Base-by-base conservation (phyloP, 352 stramenopile genomes). In the Phytophthora parvispora region DNA sequence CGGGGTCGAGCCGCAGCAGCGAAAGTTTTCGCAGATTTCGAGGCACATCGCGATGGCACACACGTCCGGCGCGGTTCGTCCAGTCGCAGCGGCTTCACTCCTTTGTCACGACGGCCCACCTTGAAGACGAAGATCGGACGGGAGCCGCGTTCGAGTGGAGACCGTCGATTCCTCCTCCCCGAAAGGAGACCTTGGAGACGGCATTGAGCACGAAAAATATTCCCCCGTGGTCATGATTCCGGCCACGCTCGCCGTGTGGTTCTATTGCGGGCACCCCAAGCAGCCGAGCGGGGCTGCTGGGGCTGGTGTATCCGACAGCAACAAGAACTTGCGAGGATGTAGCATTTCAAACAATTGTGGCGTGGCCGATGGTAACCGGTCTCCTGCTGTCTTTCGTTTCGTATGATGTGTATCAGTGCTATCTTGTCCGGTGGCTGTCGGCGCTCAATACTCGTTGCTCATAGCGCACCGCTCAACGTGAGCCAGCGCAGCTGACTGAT, bases 21-120 rank as follows among this genome's bases (percentile, higher is more conserved):
- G 16, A 45, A 54, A n/a, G 38, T 61, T 57, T 56, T 67, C 47
- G 56, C 55, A 71, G 55, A 60, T 57, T 55, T 64, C 28, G 13
- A 22, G 24, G 29, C 64, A 66, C 55, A 56, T 64, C 56, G 38
- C 63, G 38, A 65, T 31, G 51, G 16, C 31, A 24, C 4, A 12
- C 45, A 38, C 38, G 29, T 25, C 28, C 4, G 20, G 28, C 5
- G 13, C 43, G 3, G 31, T 67, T 72, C 57, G 64, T 72, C 64
- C 58, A 67, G 56, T 72, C 56, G 64, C 45, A 34, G 9, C 36
- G 28, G 28, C 31, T 55, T 32, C 50, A 32, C 10, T 20, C 38
- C 22, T 60, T 67, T 66, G 59, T 66, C 36, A 47, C 60, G 3
- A 45, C 13, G 10, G 28, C 20, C 12, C 27, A 45, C 20, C 24